These are phyloP conservation scores for Fusarium cyanostomum DNA, from an alignment of 2,329 filamentous ascomycete genomes.

Conservation along the genomic window DNA sequence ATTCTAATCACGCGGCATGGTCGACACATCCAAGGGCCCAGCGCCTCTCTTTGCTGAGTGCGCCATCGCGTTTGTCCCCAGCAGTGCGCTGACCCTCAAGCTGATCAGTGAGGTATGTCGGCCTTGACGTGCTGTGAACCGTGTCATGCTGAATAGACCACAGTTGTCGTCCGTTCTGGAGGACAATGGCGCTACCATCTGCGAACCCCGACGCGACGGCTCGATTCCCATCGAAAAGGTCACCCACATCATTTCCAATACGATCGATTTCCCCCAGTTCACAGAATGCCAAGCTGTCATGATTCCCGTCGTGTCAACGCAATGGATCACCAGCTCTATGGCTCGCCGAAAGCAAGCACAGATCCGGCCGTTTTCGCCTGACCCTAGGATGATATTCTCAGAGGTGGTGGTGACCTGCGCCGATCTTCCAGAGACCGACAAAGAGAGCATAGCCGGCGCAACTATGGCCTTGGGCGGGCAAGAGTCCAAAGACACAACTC, in stretches of 20 bases:
- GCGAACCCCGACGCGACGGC: constrained; percentile 59
- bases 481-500: constrained; percentile 76
- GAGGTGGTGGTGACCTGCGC: constrained; percentile 84
- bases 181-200: constrained; percentile 61
- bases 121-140: too few species aligned
- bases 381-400: constrained; percentile 89
- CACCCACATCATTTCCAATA: constrained; percentile 72
- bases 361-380: constrained; percentile 86
- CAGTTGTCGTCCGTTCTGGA: constrained; percentile 56
- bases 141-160: constrained; percentile 4
- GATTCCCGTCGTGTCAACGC: constrained; percentile 83
- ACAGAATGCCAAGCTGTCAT: constrained; percentile 76
- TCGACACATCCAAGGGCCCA: constrained; percentile 36
- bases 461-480: constrained; percentile 89
- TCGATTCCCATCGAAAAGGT: constrained; percentile 58
- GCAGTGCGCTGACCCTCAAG: constrained; percentile 52
- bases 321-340: constrained; percentile 81
- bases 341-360: constrained; percentile 76
- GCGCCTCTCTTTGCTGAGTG: constrained; percentile 54
- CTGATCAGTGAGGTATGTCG: constrained; percentile 52
- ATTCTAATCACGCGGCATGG: constrained; percentile 40
- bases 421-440: constrained; percentile 85
- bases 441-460: constrained; percentile 90
- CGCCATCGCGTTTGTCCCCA: constrained; percentile 57
- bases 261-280: constrained; percentile 93